Percentiles rank a stretch among this genome's conserved stretches.
Evolutionary conservation across 1,139 yeast genomes (phyloP).

Genomic region (Candida tetrigidarum): DNA sequence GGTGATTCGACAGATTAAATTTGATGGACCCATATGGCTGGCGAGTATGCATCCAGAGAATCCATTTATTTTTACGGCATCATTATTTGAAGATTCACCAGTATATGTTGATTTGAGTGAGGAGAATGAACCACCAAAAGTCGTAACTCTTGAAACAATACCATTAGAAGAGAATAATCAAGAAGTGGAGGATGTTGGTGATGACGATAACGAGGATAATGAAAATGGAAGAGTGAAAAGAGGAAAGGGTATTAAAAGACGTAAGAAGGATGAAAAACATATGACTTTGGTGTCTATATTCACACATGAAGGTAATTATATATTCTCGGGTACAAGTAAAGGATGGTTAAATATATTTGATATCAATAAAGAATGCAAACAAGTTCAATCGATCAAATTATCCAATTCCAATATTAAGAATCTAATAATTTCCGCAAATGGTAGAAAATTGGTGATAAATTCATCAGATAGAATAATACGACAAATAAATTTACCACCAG

Average conservation of each 20-base stretch:
- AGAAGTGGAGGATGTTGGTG: conserved; percentile 16
- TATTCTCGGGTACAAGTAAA: conserved; percentile 77
- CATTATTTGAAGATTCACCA: conserved; percentile 56
- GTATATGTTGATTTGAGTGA: conserved; percentile 55
- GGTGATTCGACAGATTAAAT: conserved; percentile 49
- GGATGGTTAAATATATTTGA: conserved; percentile 70
- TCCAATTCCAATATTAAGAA: conserved; percentile 76
- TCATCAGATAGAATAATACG: conserved; percentile 84
- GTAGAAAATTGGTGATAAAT: conserved; percentile 73
- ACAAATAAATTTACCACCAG: conserved; percentile 65
- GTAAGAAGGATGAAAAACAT: conserved; percentile 27
- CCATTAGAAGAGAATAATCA: conserved; percentile 27
- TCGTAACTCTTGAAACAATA: conserved; percentile 29
- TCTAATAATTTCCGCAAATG: conserved; percentile 65
- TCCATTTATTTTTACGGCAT: conserved; percentile 48
- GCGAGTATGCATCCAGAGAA: conserved; percentile 60
- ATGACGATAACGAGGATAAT: too few relatives aligned
- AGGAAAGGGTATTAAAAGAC: conserved; percentile 19
- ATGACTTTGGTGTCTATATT: conserved; percentile 38
- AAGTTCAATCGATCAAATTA: conserved; percentile 56
- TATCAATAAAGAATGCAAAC: conserved; percentile 22
- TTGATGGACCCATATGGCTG: conserved; percentile 77
- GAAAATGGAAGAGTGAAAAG: conserved; percentile 26
- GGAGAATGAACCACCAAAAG: conserved; percentile 30
- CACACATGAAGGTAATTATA: conserved; percentile 50